phyloP scores from a whole-genome alignment of 441 rosid species.

The Gossypium trilobum region DNA sequence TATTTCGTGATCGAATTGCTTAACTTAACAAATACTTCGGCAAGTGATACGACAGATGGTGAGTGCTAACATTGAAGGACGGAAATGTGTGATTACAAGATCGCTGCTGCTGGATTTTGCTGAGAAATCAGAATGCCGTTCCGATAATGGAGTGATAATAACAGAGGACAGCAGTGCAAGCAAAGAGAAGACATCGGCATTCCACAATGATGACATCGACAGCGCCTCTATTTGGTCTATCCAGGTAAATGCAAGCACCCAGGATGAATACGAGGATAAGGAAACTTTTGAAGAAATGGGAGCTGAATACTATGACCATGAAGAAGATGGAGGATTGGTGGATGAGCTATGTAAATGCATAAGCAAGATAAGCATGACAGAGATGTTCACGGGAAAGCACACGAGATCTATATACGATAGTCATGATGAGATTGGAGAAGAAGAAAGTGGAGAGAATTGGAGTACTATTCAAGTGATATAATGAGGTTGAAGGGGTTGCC shows the following conservation, averaged over 20 bases:
- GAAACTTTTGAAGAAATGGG: constrained; percentile 22
- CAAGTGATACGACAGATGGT: constrained; percentile 19
- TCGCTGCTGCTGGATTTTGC: constrained; percentile 64
- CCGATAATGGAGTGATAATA: not conserved
- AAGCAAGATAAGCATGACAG: constrained; percentile 31
- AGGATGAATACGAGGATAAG: constrained; percentile 37
- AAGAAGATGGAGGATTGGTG: constrained; percentile 17
- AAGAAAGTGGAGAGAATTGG: not conserved
- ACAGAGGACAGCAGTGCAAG: constrained; percentile 5
- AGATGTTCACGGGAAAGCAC: constrained; percentile 45
- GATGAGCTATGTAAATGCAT: constrained; percentile 48
- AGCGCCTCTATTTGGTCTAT: constrained; percentile 66
- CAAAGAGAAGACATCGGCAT: constrained; percentile 1
- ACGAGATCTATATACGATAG: constrained; percentile 57
- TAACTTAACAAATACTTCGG: not conserved
- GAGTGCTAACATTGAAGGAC: constrained; percentile 26
- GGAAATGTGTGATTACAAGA: constrained; percentile 42
- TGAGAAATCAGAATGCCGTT: constrained; percentile 26
- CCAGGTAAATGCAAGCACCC: constrained; percentile 56
- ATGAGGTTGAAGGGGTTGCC: constrained; percentile 53
- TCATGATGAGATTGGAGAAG: constrained; percentile 49
- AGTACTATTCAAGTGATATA: constrained; percentile 14
- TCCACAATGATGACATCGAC: constrained; percentile 31
- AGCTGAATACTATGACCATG: constrained; percentile 18
- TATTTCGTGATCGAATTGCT: not conserved